Conservation (phyloP, 1,139 yeast genomes). For the Lodderomyces theae region DNA sequence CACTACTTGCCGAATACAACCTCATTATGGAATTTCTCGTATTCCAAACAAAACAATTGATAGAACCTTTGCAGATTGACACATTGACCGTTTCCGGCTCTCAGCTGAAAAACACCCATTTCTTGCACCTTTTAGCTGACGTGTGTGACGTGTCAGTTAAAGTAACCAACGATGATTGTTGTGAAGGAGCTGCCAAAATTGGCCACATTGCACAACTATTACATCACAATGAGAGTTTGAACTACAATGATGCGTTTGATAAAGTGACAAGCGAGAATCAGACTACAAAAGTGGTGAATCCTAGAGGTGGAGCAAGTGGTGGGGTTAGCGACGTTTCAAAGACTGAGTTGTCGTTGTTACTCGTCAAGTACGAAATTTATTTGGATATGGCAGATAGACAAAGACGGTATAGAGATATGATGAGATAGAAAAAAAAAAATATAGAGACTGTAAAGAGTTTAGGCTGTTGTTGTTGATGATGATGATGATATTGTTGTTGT, state of each 20-base stretch:
- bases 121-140: constrained; percentile 30
- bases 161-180: constrained; percentile 29
- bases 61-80: constrained; percentile 21
- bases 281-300: constrained; percentile 1
- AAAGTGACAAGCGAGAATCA: constrained; percentile 3
- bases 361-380: constrained; percentile 28
- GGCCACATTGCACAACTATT: constrained; percentile 14
- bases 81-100: constrained; percentile 48
- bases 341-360: constrained; percentile 12
- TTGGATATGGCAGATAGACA: constrained; percentile 40
- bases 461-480: too few species aligned
- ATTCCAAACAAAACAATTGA: constrained; percentile 45
- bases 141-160: constrained; percentile 24
- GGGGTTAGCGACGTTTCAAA: background rate
- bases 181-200: constrained; percentile 38
- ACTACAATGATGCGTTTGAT: constrained; percentile 9
- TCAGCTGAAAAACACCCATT: constrained; percentile 46
- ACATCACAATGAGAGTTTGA: too few species aligned
- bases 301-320: background rate
- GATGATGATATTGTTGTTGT: too few species aligned
- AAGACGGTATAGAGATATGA: constrained; percentile 21
- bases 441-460: background rate
- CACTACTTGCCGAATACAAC: constrained; percentile 40
- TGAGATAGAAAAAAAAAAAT: constrained; percentile 9
- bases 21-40: constrained; percentile 48